phyloP scores from a whole-genome alignment of 2,329 filamentous ascomycete genomes.

The Pyrenochaeta sp. region DNA sequence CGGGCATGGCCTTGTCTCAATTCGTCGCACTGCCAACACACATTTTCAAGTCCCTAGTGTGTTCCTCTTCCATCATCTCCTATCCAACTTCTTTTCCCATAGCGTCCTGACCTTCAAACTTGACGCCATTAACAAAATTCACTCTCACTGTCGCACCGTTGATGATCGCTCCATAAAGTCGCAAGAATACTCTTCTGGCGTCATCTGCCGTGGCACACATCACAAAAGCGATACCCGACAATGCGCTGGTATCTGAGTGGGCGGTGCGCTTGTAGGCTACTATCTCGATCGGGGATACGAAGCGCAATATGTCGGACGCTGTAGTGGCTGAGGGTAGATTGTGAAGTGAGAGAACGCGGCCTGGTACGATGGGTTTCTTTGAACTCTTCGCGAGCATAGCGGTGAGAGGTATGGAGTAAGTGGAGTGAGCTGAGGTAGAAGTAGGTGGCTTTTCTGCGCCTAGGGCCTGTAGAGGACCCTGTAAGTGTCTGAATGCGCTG shows the following conservation, averaged over 20 bases:
- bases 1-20: background rate
- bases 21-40: background rate
- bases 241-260: background rate
- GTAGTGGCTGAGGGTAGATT: background rate
- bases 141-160: background rate
- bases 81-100: background rate
- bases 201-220: background rate
- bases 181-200: background rate
- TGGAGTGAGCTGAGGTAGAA: background rate
- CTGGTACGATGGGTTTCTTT: background rate
- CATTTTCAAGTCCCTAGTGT: background rate
- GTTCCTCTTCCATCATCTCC: background rate
- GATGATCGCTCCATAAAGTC: background rate
- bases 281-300: background rate
- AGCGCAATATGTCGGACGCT: background rate
- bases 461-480: background rate
- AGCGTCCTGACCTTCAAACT: background rate
- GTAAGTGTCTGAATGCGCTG: background rate
- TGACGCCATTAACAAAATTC: slow-evolving; percentile 2
- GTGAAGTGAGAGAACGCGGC: slow-evolving; percentile 1
- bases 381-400: background rate
- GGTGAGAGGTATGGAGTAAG: background rate
- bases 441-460: background rate
- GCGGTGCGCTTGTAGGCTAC: background rate
- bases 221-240: background rate